Base-by-base conservation (phyloP, 192 early-diverging fungal species). In the Cladochytrium replicatum region DNA sequence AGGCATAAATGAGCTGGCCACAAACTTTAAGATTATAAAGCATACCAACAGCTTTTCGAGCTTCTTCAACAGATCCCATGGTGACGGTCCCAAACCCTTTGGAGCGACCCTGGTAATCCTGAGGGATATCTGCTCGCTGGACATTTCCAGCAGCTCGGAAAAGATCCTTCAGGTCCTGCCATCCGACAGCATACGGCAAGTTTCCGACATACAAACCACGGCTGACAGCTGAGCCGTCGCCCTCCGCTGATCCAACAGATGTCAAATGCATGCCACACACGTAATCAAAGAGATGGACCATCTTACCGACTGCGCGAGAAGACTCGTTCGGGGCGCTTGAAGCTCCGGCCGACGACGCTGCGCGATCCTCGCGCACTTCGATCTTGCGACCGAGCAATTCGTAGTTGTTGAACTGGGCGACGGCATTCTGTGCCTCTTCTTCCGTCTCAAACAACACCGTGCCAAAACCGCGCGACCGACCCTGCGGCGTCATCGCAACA, bases 41-140 rank as follows among this genome's bases (percentile, higher is more conserved):
- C 48, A 52, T 58, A 74, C 69, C 64, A 52, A 85, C 74, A 6
- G 83, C 83, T 26, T 72, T 73, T 58, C 72, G 72, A 11, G 86
- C 84, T 38, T 84, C 84, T 42, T 82, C 80, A 7, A 78, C 60
- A 7, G 63, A 71, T 25, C 67, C 55, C 69, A 84, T 85, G 28
- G 78, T 54, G 0, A 88, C 81, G 1, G 76, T 85, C 6, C 80
- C 85, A 46, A 79, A 82, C 2, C 84, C 84, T 58, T 80, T 84
- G 3, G 83, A 82, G 29, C 80, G 60, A 39, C 80, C 69, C 55
- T 63, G 60, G 39, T 52, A 49, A 43, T 71, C 69, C 30, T 37
- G 43, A 2, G 69, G 55, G 23, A 87, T 78, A 58, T 85, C 85
- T 5, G 80, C 75, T 4, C 85, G 68, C 27, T 77, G 41, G 7